A percentile compares a stretch with the other conserved stretches of the same genome.
These are phyloP conservation scores for Buxus sempervirens DNA, from an alignment of 164 flowering plant species.

Conservation along the genomic window DNA sequence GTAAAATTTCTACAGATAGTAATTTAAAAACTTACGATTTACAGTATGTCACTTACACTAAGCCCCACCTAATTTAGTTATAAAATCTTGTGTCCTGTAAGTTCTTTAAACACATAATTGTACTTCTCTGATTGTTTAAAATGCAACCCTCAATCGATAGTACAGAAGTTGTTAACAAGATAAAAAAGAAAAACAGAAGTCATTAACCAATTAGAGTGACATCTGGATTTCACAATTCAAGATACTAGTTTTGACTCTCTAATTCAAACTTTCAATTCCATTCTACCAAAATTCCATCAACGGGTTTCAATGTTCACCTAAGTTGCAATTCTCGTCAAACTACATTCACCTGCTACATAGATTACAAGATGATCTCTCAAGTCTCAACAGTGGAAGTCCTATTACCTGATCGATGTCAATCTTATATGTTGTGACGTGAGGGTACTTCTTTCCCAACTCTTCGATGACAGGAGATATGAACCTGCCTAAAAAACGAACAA, in stretches of 20 bases:
- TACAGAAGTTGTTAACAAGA: no score
- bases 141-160: no score
- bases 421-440: constrained; percentile 69
- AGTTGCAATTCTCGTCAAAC: background rate
- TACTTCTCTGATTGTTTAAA: no score
- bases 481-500: constrained; percentile 45
- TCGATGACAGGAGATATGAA: constrained; percentile 55
- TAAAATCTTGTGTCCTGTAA: no score
- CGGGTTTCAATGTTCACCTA: background rate
- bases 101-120: no score
- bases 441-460: constrained; percentile 55
- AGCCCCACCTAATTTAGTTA: no score
- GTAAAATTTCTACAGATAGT: no score
- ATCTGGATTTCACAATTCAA: background rate
- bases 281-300: background rate
- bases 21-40: no score
- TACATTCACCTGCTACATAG: background rate
- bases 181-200: no score
- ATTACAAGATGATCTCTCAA: background rate
- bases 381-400: background rate
- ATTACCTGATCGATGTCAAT: constrained; percentile 81
- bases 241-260: background rate
- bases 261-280: background rate
- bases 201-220: background rate
- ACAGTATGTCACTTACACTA: no score